A percentile compares a stretch with the other conserved stretches of the same genome.
Conservation (phyloP, 345 rosid species). For the Noccaea caerulescens region DNA sequence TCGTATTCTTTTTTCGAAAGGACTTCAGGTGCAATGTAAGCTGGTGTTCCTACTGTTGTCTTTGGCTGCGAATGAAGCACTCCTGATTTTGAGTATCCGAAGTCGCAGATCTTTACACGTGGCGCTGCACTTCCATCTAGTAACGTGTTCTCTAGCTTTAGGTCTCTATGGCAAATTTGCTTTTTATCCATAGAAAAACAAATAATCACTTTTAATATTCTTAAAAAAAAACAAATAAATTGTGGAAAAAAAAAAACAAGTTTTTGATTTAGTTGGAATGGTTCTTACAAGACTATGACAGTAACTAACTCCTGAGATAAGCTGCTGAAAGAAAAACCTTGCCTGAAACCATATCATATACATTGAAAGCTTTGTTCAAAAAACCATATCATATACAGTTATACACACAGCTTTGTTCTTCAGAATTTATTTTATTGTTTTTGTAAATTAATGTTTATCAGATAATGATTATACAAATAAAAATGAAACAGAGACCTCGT, state of each 20-base stretch:
- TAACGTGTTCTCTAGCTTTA: constrained; percentile 77
- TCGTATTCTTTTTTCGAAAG: constrained; percentile 62
- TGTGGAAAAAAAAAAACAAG: background rate
- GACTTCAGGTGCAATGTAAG: constrained; percentile 75
- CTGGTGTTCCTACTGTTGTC: constrained; percentile 76
- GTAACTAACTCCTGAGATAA: constrained; percentile 73
- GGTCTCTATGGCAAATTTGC: constrained; percentile 75
- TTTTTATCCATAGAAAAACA: constrained; percentile 26
- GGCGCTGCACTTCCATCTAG: constrained; percentile 69
- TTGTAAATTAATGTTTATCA: background rate
- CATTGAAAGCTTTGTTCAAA: no score
- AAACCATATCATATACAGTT: constrained; percentile 1
- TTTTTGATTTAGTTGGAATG: background rate
- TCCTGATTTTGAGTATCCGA: constrained; percentile 73
- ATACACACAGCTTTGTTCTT: background rate
- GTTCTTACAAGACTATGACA: constrained; percentile 70
- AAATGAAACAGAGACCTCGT: constrained; percentile 52
- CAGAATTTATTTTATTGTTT: background rate
- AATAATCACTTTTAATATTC: no score
- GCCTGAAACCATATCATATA: constrained; percentile 49
- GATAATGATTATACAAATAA: no score
- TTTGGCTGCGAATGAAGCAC: constrained; percentile 82
- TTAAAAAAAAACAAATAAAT: background rate
- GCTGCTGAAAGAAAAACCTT: constrained; percentile 80
- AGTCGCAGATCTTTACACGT: constrained; percentile 70